These are phyloP conservation scores for Persicaria maculosa DNA, from an alignment of 148 eudicot species.

Conservation along the genomic window DNA sequence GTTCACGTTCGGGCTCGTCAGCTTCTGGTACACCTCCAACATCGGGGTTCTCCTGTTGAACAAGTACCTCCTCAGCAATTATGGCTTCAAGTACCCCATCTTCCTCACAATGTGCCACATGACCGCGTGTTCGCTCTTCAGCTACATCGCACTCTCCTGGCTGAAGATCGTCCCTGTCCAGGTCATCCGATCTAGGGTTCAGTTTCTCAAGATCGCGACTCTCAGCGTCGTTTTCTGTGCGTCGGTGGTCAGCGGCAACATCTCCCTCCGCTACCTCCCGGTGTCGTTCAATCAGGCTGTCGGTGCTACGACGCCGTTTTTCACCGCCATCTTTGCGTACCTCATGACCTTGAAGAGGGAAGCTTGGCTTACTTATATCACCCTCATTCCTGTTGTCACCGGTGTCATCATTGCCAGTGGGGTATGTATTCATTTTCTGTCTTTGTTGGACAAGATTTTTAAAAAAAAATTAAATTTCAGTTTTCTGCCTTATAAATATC, in stretches of 20 bases:
- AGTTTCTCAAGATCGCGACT: conserved; percentile 12
- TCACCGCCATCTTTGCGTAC: conserved; percentile 16
- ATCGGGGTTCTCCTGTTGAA: conserved; percentile 12
- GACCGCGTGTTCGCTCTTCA: conserved; percentile 16
- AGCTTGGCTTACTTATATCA: conserved; percentile 11
- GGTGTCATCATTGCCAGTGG: conserved; percentile 15
- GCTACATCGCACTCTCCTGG: conserved; percentile 10
- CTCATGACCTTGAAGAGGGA: conserved; percentile 14
- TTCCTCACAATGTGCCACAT: conserved; percentile 19
- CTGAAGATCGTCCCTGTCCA: conserved; percentile 15
- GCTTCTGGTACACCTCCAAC: conserved; percentile 14
- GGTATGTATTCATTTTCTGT: conserved; percentile 8
- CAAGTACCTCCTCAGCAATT: conserved; percentile 8
- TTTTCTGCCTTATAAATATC: not conserved
- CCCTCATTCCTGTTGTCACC: conserved; percentile 13
- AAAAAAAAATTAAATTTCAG: too few species aligned
- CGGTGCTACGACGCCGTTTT: conserved; percentile 19
- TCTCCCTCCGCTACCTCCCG: conserved; percentile 13
- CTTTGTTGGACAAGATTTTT: not conserved
- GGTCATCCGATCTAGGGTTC: conserved; percentile 9
- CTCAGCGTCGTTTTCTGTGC: conserved; percentile 16
- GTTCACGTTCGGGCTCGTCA: conserved; percentile 55
- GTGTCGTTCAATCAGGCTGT: conserved; percentile 18
- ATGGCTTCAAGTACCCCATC: conserved; percentile 13
- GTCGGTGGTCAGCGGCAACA: conserved; percentile 13